These are phyloP conservation scores for Cronartium quercuum DNA, from an alignment of 1,284 basidiomycete genomes.

Conservation along the genomic window DNA sequence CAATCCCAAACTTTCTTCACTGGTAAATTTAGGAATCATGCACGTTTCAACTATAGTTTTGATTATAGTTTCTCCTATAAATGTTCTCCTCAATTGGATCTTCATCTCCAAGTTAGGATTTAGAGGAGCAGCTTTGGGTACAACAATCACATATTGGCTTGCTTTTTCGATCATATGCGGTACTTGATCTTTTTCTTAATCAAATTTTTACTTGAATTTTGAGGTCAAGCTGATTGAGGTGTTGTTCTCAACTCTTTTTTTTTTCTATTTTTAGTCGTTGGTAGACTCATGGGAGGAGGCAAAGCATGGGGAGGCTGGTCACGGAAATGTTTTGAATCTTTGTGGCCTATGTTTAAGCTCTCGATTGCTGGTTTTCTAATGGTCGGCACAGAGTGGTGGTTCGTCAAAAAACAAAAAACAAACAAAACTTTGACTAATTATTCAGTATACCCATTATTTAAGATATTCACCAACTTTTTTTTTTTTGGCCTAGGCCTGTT, in stretches of 20 bases:
- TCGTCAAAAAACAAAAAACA: neutral
- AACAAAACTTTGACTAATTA: neutral
- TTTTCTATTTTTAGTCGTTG: slow-evolving; percentile 9
- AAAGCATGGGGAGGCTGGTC: slow-evolving; percentile 62
- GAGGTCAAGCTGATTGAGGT: neutral
- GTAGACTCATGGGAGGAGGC: slow-evolving; percentile 49
- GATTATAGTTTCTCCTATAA: slow-evolving; percentile 59
- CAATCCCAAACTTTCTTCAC: neutral
- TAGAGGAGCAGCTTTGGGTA: slow-evolving; percentile 60
- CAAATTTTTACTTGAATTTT: neutral
- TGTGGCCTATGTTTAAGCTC: slow-evolving; percentile 58
- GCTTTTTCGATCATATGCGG: slow-evolving; percentile 58
- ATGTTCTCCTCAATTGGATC: slow-evolving; percentile 58
- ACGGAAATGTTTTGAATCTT: slow-evolving; percentile 53
- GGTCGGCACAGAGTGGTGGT: slow-evolving; percentile 70
- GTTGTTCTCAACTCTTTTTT: neutral
- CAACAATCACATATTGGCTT: slow-evolving; percentile 65
- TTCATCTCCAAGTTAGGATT: slow-evolving; percentile 61
- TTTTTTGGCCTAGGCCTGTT: neutral
- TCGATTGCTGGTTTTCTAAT: slow-evolving; percentile 67
- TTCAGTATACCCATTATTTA: too few relatives aligned
- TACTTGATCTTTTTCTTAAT: slow-evolving; percentile 49
- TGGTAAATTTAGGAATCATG: slow-evolving; percentile 59
- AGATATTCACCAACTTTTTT: neutral
- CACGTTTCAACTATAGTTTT: slow-evolving; percentile 62